Base-by-base conservation (phyloP, 768 basidiomycete genomes). In the Cystobasidium onofrii region DNA sequence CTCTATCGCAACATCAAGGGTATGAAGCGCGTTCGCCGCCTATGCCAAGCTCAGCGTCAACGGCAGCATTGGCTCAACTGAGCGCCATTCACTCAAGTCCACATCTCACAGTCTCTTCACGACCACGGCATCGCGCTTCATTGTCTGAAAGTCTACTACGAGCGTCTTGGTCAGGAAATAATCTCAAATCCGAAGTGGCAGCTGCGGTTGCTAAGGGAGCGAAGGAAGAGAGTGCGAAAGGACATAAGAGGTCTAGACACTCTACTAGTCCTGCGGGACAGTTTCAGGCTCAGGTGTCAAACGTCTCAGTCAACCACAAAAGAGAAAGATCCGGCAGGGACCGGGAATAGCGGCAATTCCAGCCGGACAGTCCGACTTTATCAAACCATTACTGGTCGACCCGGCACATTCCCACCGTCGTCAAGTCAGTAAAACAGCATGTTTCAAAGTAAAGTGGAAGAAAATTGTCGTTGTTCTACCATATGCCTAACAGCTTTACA, bases 101-200 rank as follows among this genome's bases (percentile, higher is more conserved):
- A 60, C 57, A 60, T 27, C 33, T 60, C 29, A 60, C 57, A 60
- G 57, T 60, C 57, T 60, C 57, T 6, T 60, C 57, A 60, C 57
- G 57, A 29, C 25, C 33, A 60, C 57, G 57, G 4, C 57, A 60
- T 29, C 9, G 57, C 27, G 17, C 57, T 34, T 60, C 57, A 60
- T 23, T 60, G 13, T 60, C 57, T 20, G 57, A 60, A 34, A 60
- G 57, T 34, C 33, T 60, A 27, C 57, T 60, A 25, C 17, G 57
- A 4, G 57, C 57, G 4, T 60, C 57, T 60, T 60, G 57, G 57
- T 60, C 57, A 27, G 33, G 33, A 12, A 60, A 20, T 20, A 60
- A 60, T 27, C 33, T 60, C 13, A 60, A 60, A 15, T 29, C 29
- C 33, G 57, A 60, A 60, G 33, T 13, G 33, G 33, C 25, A 29